Evolutionary conservation across 331 rosid species (phyloP), one percentile per base, ranked within the genome.

Genomic region (Malus hybrid): DNA sequence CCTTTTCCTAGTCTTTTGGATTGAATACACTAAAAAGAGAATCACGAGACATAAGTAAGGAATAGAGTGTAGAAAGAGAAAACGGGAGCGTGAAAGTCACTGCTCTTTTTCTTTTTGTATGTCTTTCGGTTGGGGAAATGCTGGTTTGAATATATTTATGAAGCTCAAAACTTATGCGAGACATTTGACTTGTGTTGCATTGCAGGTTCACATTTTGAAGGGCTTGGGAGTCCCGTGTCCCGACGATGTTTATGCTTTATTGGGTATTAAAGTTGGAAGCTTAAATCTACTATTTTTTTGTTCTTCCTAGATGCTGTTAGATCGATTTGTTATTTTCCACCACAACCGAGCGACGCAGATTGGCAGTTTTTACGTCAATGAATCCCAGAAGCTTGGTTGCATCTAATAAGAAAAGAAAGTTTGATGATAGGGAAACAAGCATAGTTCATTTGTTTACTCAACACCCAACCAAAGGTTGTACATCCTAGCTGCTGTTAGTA

Each of bases 361-460:
- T 82, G 76, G 68, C 79, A 65, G 70, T 74, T 69, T 84, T 84
- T 80, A 63, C 14, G 57, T 20, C 42, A 60, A 78, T 64, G 79
- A 84, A 82, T 84, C 88, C 24, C 80, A 72, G 78, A 70, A 72
- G 88, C 77, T 78, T 78, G 91, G 88, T 64, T 80, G 87, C 71
- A 78, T 77, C 83, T n/a, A 84, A 79, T 84, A 84, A 81, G 75
- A 72, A 57, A 62, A 42, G n/a, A 61, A 68, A 26, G 57, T 66
- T 46, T 34, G 61, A 34, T 7, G 14, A 26, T 80, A 63, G 63
- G 60, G 24, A 67, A 50, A 52, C 20, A 2, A 28, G 18, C 77
- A 71, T 62, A 74, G 57, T 28, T 64, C 26, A 33, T 39, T 80
- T 80, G 63, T 62, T 78, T 24, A 62, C 76, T 34, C 56, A 44